Conservation (phyloP, 345 rosid species). For the Aegle marmelos region DNA sequence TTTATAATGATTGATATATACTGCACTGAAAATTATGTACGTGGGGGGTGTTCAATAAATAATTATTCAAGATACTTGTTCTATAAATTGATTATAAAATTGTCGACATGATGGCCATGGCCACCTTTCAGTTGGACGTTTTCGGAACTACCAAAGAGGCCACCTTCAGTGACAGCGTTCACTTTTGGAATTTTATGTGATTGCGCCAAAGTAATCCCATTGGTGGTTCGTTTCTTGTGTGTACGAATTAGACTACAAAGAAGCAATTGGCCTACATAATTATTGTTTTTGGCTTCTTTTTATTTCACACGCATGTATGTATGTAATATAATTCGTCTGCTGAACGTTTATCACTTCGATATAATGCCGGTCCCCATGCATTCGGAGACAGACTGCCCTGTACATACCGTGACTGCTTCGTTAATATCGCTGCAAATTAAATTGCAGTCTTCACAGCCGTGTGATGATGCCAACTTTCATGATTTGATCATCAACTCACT, state of each 20-base stretch:
- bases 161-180: constrained; percentile 14
- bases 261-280: neutral
- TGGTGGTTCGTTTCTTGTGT: neutral
- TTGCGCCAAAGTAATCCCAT: neutral
- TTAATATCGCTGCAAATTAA: no score
- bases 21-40: neutral
- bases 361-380: constrained; percentile 5
- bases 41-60: no score
- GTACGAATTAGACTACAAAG: neutral
- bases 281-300: constrained; percentile 17
- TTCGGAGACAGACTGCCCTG: constrained; percentile 14
- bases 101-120: neutral
- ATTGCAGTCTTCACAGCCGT: neutral
- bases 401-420: no score
- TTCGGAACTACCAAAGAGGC: neutral
- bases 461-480: neutral
- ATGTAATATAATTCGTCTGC: neutral
- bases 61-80: neutral
- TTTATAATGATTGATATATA: neutral
- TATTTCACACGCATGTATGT: neutral
- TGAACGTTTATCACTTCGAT: constrained; percentile 8
- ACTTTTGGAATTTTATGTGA: neutral
- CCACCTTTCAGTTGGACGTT: neutral
- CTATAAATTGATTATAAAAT: neutral
- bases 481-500: neutral